A percentile compares a stretch with the other conserved stretches of the same genome.
Evolutionary conservation across 2,329 filamentous ascomycete species (phyloP).

Genomic region (Hypoxylon sp.): DNA sequence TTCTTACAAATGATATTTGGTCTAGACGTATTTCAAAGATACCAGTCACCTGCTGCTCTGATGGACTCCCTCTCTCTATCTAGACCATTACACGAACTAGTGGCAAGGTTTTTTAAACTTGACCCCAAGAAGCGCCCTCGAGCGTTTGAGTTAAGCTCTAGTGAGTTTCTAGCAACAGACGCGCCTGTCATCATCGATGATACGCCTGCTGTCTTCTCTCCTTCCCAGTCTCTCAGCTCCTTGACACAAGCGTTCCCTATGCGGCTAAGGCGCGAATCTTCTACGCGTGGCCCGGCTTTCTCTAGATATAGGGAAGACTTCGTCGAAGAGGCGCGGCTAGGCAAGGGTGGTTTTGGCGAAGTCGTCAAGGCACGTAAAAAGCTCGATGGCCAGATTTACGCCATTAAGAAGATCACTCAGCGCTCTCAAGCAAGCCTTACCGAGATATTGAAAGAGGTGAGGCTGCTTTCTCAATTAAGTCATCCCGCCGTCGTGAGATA

Average conservation of each 20-base stretch:
- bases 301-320: conserved; percentile 92
- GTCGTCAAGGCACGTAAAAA: conserved; percentile 96
- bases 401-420: conserved; percentile 95
- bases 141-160: conserved; percentile 78
- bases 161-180: conserved; percentile 75
- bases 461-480: conserved; percentile 90
- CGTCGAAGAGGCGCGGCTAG: conserved; percentile 87
- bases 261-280: conserved; percentile 71
- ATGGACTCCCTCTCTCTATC: conserved; percentile 80
- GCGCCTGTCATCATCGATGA: conserved; percentile 68
- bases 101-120: conserved; percentile 85
- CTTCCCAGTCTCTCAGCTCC: conserved; percentile 57
- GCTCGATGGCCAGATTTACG: conserved; percentile 92
- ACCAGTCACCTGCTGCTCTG: conserved; percentile 81
- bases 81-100: conserved; percentile 80
- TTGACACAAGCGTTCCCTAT: conserved; percentile 59
- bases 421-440: conserved; percentile 82
- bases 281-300: conserved; percentile 63
- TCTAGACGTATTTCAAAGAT: conserved; percentile 78
- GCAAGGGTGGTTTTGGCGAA: conserved; percentile 95
- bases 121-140: conserved; percentile 87
- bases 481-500: conserved; percentile 90
- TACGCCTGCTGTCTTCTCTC: conserved; percentile 55
- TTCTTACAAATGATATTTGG: conserved; percentile 96
- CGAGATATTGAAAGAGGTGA: conserved; percentile 86